Base-by-base conservation (phyloP, 2,329 filamentous ascomycete genomes). In the Helotiales sp. region DNA sequence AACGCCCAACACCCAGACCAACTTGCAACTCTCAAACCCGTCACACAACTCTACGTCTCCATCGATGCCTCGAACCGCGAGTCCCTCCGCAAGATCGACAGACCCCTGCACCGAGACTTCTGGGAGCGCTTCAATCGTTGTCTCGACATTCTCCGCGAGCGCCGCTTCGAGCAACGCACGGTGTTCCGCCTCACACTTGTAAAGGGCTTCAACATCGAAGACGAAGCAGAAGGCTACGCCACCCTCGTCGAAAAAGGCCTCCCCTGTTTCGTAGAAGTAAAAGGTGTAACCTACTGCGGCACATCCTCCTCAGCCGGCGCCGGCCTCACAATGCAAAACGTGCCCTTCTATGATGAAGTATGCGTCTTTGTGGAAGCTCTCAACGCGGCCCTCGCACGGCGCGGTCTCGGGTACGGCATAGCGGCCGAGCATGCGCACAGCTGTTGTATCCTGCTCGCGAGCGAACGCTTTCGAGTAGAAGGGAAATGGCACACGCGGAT, bases 131-230 rank as follows among this genome's bases (percentile, higher is more conserved):
- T 98, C 85, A 89, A 92, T 77, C 86, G 91, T 34, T 98, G 96
- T 76, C 86, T 98, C 37, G 93, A 96, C 67, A 97, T 99, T 69
- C 82, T 98, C 24, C 88, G 92, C 17, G 91, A 92, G 78, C 91
- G 92, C 79, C 88, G 95, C 47, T 91, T 92, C 82, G 86, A 89
- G 63, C 95, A 97, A 78, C 90, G 95, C 63, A 98, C 96, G 6
- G 96, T 98, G 3, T 98, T 97, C 84, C 89, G 96, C 1, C 86
- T 98, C 3, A 98, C 95, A 0, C 89, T 99, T 1, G 96, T 98
- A 77, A 98, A 98, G 82, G 95, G 94, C 2, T 98, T 99, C 86
- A 98, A 99, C 78, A 89, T 98, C 71, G 95, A 97, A 26, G 94
- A 97, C 73, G 96, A 97, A 79, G 93, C 90, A 6, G 87, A 90